Percentiles rank a stretch among this genome's conserved stretches.
phyloP scores from a whole-genome alignment of 164 flowering plant species.

The Santalum album region DNA sequence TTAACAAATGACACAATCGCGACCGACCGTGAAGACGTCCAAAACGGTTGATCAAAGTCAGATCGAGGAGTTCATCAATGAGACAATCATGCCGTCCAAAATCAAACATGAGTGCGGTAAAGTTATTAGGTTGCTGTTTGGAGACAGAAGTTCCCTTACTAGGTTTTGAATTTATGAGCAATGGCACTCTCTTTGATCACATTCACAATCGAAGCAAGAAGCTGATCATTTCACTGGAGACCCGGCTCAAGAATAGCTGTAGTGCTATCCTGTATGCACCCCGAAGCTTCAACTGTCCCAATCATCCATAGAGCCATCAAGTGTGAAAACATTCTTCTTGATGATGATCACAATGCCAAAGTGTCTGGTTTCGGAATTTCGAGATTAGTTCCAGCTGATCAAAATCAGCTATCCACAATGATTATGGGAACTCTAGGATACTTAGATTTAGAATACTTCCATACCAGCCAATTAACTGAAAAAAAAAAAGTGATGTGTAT shows the following conservation, averaged over 20 bases:
- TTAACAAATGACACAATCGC: background rate
- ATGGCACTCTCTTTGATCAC: background rate
- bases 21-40: background rate
- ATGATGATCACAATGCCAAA: background rate
- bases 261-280: conserved; percentile 1
- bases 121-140: conserved; percentile 4
- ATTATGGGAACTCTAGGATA: background rate
- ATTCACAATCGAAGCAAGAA: background rate
- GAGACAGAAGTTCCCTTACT: background rate
- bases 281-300: background rate
- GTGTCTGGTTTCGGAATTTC: conserved; percentile 2
- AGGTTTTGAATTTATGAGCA: background rate
- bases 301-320: conserved; percentile 7
- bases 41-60: background rate
- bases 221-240: conserved; percentile 2
- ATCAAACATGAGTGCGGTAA: background rate
- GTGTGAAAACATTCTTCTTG: background rate
- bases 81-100: background rate
- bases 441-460: background rate
- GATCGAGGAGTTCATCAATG: background rate
- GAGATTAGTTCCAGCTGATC: background rate
- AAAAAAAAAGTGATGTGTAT: background rate
- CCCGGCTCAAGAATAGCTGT: background rate
- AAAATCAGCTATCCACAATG: background rate
- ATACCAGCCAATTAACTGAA: background rate